Base-by-base conservation (phyloP, 1,139 yeast species). In the Maudiozyma humilis region DNA sequence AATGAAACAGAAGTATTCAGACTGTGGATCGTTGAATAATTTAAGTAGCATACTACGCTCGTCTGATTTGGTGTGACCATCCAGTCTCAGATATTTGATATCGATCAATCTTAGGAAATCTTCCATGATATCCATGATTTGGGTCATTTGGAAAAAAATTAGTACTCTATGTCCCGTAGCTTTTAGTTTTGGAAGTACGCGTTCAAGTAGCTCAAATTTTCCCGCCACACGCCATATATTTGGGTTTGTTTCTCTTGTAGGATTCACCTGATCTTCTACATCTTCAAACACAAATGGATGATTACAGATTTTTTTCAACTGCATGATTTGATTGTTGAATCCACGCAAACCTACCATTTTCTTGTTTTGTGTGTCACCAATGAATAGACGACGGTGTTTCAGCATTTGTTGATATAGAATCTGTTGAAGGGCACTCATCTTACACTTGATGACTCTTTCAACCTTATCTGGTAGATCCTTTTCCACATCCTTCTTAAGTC, bases 271-370 rank as follows among this genome's bases (percentile, higher is more conserved):
- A 49, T 80, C 78, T 66, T 91, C 98, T 39, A 91, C 95, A 54
- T 88, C 97, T 60, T 86, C 96, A 65, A 87, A 91, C 14, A 91
- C 97, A 69, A 83, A 91, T 1, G 98, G 98, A 70, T 91, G 98
- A 63, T 91, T 91, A 70, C 97, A 91, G 54, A 91, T 88, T 65
- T 91, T 91, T 57, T 96, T 78, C 65, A 91, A 72, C 66, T 91
- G 98, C 98, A 91, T 91, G 45, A 91, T 78, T 60, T 88, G 88
- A 59, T 88, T 87, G 62, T 88, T 87, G 56, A 87, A 79, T 47
- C 95, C 89, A 69, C 89, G 86, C 48, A 89, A 75, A 25, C 82
- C 79, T 12, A 74, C 68, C 45, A 75, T 68, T 38, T 50, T 73
- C 65, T 69, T 69, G 36, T 62, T 56, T 7, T 52, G 48, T 19